phyloP scores from a whole-genome alignment of 1,139 yeast species.

The Taphrina confusa region DNA sequence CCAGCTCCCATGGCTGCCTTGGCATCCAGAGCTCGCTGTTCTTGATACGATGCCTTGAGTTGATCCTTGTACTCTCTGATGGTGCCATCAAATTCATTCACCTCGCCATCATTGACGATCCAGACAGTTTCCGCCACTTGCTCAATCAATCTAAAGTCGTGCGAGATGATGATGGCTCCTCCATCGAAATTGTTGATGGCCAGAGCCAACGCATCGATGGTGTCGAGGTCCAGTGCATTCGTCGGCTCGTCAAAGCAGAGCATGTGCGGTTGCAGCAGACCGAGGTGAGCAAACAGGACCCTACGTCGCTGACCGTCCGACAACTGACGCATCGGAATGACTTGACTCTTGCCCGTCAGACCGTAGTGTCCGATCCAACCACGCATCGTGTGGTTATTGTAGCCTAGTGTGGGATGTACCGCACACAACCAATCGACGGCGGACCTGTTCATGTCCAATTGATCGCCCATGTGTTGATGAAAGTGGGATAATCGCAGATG shows the following conservation, averaged over 20 bases:
- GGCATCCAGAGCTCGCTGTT: conserved; percentile 28
- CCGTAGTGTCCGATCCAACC: conserved; percentile 83
- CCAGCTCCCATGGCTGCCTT: conserved; percentile 23
- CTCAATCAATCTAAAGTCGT: conserved; percentile 97
- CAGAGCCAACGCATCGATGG: conserved; percentile 95
- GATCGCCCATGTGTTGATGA: conserved; percentile 98
- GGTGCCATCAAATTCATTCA: conserved; percentile 36
- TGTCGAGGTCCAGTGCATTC: conserved; percentile 97
- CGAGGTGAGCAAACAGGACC: conserved; percentile 94
- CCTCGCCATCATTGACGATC: conserved; percentile 36
- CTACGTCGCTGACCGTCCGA: conserved; percentile 99
- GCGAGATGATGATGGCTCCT: conserved; percentile 98
- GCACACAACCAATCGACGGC: conserved; percentile 97
- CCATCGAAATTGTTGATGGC: conserved; percentile 94
- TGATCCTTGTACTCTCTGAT: conserved; percentile 38
- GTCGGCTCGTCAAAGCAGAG: conserved; percentile 98
- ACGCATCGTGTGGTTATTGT: conserved; percentile 45
- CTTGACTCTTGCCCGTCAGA: conserved; percentile 98
- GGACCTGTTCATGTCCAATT: conserved; percentile 88
- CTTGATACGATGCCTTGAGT: conserved; percentile 33
- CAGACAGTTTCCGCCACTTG: conserved; percentile 83
- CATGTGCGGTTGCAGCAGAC: conserved; percentile 92
- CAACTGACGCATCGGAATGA: conserved; percentile 96
- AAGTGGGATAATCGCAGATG: conserved; percentile 97
- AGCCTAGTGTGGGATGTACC: conserved; percentile 89